Evolutionary conservation across 495 filamentous ascomycete species (phyloP).

Genomic region (Copromyces sp.): DNA sequence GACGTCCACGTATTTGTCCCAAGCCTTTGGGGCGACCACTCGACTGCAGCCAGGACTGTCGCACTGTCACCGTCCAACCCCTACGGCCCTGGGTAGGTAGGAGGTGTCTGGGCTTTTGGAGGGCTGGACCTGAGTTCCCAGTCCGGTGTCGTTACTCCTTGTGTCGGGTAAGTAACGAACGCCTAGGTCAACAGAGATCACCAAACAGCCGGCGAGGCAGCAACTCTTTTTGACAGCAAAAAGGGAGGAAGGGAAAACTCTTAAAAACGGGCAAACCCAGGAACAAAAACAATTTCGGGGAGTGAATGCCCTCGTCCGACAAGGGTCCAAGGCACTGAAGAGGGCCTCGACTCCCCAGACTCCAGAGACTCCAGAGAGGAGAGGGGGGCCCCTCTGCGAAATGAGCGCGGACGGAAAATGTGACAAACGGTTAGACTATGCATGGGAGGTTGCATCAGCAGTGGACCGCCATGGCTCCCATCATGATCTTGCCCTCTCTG

Average conservation of each 20-base stretch:
- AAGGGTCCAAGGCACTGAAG: not conserved
- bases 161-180: not conserved
- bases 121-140: not conserved
- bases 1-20: not conserved
- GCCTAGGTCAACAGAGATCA: not conserved
- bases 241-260: not conserved
- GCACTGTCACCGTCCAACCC: not conserved
- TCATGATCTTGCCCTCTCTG: not conserved
- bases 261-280: not conserved
- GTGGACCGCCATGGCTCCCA: conserved; percentile 9
- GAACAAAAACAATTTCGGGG: not conserved
- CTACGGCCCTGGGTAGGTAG: not conserved
- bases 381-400: conserved; percentile 9
- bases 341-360: not conserved
- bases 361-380: not conserved
- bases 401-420: conserved; percentile 18
- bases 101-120: not conserved
- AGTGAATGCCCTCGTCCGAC: not conserved
- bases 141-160: not conserved
- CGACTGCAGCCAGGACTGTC: conserved; percentile 19
- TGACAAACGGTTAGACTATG: conserved; percentile 8
- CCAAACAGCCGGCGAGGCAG: not conserved
- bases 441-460: conserved; percentile 16
- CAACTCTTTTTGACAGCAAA: not conserved
- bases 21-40: conserved; percentile 11